Evolutionary conservation across 768 basidiomycete genomes (phyloP).

Genomic region (Leccinum barrowsii): DNA sequence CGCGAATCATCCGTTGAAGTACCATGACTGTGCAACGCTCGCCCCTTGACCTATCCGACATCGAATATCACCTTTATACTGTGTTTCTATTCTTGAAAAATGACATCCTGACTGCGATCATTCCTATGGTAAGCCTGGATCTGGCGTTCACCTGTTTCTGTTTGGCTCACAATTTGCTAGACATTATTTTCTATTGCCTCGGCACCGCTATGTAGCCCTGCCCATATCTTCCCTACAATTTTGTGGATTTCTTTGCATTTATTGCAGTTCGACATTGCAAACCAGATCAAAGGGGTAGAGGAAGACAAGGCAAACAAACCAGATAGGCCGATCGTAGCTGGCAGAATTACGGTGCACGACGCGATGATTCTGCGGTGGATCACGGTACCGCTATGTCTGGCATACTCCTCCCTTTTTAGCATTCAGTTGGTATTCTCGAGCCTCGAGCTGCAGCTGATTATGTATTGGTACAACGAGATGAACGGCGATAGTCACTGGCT

Average conservation of each 20-base stretch:
- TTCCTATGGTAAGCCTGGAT: slow-evolving; percentile 39
- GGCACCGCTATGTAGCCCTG: slow-evolving; percentile 25
- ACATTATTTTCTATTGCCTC: slow-evolving; percentile 5
- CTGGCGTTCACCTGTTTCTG: not conserved
- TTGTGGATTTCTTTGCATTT: slow-evolving; percentile 46
- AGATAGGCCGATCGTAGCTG: slow-evolving; percentile 42
- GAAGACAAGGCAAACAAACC: slow-evolving; percentile 46
- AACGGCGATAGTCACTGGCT: slow-evolving; percentile 37
- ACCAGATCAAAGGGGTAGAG: slow-evolving; percentile 9
- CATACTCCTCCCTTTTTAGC: slow-evolving; percentile 34
- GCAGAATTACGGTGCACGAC: slow-evolving; percentile 35
- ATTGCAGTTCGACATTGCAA: slow-evolving; percentile 37
- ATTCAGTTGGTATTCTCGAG: slow-evolving; percentile 31
- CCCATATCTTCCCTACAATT: slow-evolving; percentile 25
- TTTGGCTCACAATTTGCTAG: not conserved
- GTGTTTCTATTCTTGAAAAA: slow-evolving; percentile 42
- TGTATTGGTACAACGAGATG: slow-evolving; percentile 39
- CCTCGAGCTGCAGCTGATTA: slow-evolving; percentile 31
- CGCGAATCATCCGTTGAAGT: not conserved
- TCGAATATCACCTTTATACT: slow-evolving; percentile 23
- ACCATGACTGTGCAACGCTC: slow-evolving; percentile 19
- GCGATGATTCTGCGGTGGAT: slow-evolving; percentile 37
- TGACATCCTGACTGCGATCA: slow-evolving; percentile 43
- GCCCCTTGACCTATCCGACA: not conserved
- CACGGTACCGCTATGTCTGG: slow-evolving; percentile 32